These are phyloP conservation scores for Alnus glutinosa DNA, from an alignment of 306 rosid genomes.

Conservation along the genomic window DNA sequence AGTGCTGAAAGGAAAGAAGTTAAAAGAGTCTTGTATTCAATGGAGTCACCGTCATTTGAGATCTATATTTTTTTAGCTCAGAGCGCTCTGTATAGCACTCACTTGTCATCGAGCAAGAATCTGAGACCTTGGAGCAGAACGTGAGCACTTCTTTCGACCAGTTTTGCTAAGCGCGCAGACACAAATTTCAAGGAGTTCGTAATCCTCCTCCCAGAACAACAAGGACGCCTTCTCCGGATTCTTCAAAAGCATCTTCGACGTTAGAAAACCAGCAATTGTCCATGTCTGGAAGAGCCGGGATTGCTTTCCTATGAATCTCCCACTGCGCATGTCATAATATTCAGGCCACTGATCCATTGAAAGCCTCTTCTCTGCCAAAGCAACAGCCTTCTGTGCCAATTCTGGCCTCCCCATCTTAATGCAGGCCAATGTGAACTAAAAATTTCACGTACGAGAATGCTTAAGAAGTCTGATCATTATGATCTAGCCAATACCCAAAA, in stretches of 20 bases:
- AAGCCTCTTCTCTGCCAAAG: slow-evolving; percentile 69
- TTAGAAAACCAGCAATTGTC: slow-evolving; percentile 75
- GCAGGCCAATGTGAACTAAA: slow-evolving; percentile 83
- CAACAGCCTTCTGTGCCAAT: slow-evolving; percentile 66
- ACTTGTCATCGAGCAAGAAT: slow-evolving; percentile 31
- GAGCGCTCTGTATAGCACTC: background rate
- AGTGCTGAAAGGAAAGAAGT: background rate
- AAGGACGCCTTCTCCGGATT: slow-evolving; percentile 71
- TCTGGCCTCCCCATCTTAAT: slow-evolving; percentile 82
- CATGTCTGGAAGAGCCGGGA: slow-evolving; percentile 73
- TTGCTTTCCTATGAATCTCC: slow-evolving; percentile 78
- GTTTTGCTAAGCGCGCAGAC: slow-evolving; percentile 67
- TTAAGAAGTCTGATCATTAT: background rate
- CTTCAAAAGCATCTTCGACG: slow-evolving; percentile 76
- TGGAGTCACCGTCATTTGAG: background rate
- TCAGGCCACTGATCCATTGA: slow-evolving; percentile 75
- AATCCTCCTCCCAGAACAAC: slow-evolving; percentile 88
- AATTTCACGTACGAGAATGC: slow-evolving; percentile 15
- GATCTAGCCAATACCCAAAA: background rate
- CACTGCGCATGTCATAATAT: slow-evolving; percentile 71
- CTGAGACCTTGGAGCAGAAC: slow-evolving; percentile 50
- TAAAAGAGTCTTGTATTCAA: background rate
- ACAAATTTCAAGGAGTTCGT: slow-evolving; percentile 74
- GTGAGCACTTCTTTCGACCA: slow-evolving; percentile 64
- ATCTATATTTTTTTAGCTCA: background rate